Base-by-base conservation (phyloP, 1,284 basidiomycete species). In the Ustilago cynodontis region DNA sequence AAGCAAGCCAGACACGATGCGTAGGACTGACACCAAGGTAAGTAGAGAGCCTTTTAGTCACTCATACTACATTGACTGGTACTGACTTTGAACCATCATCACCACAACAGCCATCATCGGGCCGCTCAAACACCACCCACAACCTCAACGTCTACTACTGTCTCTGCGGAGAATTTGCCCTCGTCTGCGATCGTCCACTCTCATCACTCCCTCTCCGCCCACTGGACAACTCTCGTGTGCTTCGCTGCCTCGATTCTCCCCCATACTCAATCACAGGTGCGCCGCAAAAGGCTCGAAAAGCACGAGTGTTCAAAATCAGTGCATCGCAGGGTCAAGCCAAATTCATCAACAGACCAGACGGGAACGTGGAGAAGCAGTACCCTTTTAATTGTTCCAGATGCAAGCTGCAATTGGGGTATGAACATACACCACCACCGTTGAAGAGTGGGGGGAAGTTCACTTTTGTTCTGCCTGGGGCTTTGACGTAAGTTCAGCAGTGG, bases 111-210 rank as follows among this genome's bases (percentile, higher is more conserved):
- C 22, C 39, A 28, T 20, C 26, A 24, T 5, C n/a, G 8, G 47
- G 47, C 47, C 28, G 29, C 4, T 49, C 31, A 10, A 43, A 61
- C 16, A 24, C 53, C 47, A 33, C 41, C 2, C 28, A 43, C 59
- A 43, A 58, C 3, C 74, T 79, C 35, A 65, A 68, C 16, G 65
- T 79, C 39, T 84, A 80, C 77, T 85, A 83, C 70, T 85, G 83
- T 54, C 66, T 84, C 50, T 85, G 83, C 63, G 83, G 83, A 20
- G 83, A 85, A 50, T 85, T 85, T 56, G 73, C 69, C 14, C 74
- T 85, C 16, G 83, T 84, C 31, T 78, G 61, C 39, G 78, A 85
- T 39, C 63, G 57, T 1, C 41, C 66, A 7, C 65, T 85, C 6
- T 43, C 62, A 1, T 29, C 50, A 11, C 55, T 81, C 7, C 77